Evolutionary conservation across 1,284 basidiomycete species (phyloP).

Genomic region (Marasmius tenuissimus): DNA sequence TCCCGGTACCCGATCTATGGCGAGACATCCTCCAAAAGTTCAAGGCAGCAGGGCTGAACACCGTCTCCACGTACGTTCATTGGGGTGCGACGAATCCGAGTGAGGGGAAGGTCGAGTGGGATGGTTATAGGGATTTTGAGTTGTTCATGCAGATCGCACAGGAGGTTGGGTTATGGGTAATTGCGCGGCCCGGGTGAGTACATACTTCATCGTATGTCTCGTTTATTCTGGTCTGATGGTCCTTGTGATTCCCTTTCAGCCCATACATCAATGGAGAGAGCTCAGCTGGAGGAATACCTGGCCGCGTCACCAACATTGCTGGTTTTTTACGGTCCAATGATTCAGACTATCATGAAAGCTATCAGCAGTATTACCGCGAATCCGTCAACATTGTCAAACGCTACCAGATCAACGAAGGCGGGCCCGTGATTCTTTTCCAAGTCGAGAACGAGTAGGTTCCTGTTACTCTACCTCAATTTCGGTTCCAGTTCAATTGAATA

Average conservation of each 20-base stretch:
- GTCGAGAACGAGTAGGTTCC: conserved; percentile 9
- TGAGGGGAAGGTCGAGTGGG: neutral
- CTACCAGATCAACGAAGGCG: conserved; percentile 5
- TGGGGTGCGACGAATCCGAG: conserved; percentile 6
- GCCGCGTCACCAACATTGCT: conserved; percentile 8
- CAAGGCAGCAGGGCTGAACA: conserved; percentile 15
- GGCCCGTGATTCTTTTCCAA: conserved; percentile 9
- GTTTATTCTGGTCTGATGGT: neutral
- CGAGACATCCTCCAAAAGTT: conserved; percentile 14
- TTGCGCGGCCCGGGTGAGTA: conserved; percentile 7
- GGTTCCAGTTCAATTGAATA: neutral
- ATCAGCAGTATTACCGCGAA: conserved; percentile 3
- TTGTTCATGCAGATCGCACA: conserved; percentile 4
- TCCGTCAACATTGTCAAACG: neutral
- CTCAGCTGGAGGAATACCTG: conserved; percentile 9
- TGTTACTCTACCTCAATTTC: neutral
- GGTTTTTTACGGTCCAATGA: conserved; percentile 6
- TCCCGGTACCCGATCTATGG: conserved; percentile 15
- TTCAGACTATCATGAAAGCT: conserved; percentile 5
- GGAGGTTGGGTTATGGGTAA: conserved; percentile 7
- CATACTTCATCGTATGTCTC: neutral
- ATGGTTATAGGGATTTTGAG: conserved; percentile 3
- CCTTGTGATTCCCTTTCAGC: neutral
- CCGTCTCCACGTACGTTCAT: conserved; percentile 3
- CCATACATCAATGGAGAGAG: conserved; percentile 11